Base-by-base conservation (phyloP, 441 rosid species). In the Aleurites moluccanus region DNA sequence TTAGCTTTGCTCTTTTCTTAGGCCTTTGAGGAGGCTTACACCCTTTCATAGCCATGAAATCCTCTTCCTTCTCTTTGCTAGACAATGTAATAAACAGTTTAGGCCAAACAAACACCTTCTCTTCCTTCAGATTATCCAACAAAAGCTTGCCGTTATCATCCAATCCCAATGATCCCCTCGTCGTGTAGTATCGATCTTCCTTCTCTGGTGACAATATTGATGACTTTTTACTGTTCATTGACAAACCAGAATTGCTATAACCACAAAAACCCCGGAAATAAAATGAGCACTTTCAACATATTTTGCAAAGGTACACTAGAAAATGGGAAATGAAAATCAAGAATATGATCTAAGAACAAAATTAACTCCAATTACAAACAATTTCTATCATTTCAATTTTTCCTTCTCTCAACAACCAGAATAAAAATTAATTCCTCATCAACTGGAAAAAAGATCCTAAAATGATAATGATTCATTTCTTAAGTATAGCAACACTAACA, bases 1-100 rank as follows among this genome's bases (percentile, higher is more conserved):
- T 89, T 80, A 89, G 78, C 75, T 94, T 92, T 53, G 97, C 95
- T 76, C 98, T 81, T 75, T 92, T 92, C 80, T 91, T 90, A 27
- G 98, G 98, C 81, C 97, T 81, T 72, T 89, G 97, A 75, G 98
- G 88, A 75, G 84, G 96, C 75, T 89, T 94, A 73, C 98, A 94
- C 21, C 98, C 98, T 86, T 94, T 94, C 96, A 94, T 88, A 30
- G 93, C 92, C 90, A 92, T 81, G 80, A 91, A 92, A 86, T 92
- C 97, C 78, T 90, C 97, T 83, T 94, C 98, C 83, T 92, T 94
- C 82, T 92, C 97, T 85, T 94, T 94, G 81, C 78, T 91, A 4
- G 98, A 94, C 82, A 94, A 77, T 55, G 93, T 55, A 20, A 84
- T 73, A 75, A 85, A 88, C 73, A 94, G 80, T 76, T 79, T 92